phyloP scores from a whole-genome alignment of 1,284 basidiomycete species.

The Leucoagaricus sp. region DNA sequence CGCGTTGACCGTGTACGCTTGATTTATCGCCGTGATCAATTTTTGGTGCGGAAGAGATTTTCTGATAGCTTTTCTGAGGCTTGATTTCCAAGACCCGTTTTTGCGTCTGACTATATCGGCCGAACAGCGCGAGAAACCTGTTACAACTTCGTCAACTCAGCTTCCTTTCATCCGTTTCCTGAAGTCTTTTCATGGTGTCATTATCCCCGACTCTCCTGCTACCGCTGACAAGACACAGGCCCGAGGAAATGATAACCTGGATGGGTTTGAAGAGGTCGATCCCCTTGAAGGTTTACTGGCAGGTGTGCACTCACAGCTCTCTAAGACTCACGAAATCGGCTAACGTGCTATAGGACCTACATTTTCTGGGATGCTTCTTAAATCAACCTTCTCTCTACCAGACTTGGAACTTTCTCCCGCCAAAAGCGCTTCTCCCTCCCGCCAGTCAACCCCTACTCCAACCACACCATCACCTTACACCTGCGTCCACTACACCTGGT shows the following conservation, averaged over 20 bases:
- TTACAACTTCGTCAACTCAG: conserved; percentile 49
- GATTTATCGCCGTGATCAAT: conserved; percentile 4
- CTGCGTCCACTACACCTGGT: conserved; percentile 40
- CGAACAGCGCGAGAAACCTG: conserved; percentile 74
- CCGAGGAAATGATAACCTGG: conserved; percentile 37
- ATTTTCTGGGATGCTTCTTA: conserved; percentile 36
- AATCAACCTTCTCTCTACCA: conserved; percentile 60
- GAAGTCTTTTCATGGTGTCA: conserved; percentile 36
- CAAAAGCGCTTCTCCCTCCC: conserved; percentile 63
- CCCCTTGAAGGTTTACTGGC: conserved; percentile 64
- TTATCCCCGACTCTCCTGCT: conserved; percentile 21
- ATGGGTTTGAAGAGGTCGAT: conserved; percentile 78
- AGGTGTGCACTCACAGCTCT: conserved; percentile 34
- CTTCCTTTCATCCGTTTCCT: conserved; percentile 52
- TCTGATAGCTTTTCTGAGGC: conserved; percentile 65
- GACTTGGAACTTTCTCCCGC: conserved; percentile 64
- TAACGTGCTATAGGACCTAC: conserved; percentile 41
- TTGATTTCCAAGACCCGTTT: conserved; percentile 71
- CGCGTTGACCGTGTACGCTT: conserved; percentile 74
- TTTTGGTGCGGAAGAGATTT: conserved; percentile 5
- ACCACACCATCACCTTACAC: conserved; percentile 42
- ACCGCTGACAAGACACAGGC: conserved; percentile 22
- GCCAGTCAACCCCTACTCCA: conserved; percentile 43
- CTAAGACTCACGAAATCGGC: conserved; percentile 1
- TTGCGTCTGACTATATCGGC: conserved; percentile 80